phyloP scores from a whole-genome alignment of 2,329 filamentous ascomycete species.

The Nectriaceae sp. region DNA sequence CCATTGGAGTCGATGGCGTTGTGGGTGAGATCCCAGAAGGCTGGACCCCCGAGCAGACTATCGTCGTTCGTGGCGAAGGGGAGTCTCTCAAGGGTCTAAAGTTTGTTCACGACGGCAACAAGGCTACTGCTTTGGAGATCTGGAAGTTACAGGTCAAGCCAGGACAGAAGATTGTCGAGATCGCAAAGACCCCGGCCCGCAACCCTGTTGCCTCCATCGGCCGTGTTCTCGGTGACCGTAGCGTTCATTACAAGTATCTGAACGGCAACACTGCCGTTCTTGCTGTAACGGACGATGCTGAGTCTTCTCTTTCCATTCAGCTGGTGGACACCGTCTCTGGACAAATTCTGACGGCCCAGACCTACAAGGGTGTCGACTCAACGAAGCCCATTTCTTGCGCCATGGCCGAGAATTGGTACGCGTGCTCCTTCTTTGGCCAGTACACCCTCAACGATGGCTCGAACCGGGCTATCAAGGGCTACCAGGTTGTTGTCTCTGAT shows the following conservation, averaged over 20 bases:
- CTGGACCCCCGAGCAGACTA: constrained; percentile 51
- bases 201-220: constrained; percentile 95
- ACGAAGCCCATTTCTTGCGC: constrained; percentile 73
- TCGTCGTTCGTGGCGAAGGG: constrained; percentile 54
- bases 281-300: constrained; percentile 63
- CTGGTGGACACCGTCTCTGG: constrained; percentile 87
- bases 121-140: constrained; percentile 47
- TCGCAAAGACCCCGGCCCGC: constrained; percentile 69
- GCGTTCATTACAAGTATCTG: constrained; percentile 96
- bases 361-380: constrained; percentile 73
- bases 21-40: constrained; percentile 46
- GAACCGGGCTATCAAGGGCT: constrained; percentile 70
- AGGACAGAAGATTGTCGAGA: constrained; percentile 67
- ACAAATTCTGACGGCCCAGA: constrained; percentile 70
- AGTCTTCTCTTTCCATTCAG: constrained; percentile 68
- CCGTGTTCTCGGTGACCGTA: constrained; percentile 85
- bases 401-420: constrained; percentile 93
- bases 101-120: constrained; percentile 46
- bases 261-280: constrained; percentile 84
- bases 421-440: constrained; percentile 75
- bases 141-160: constrained; percentile 75
- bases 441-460: constrained; percentile 57
- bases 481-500: constrained; percentile 84
- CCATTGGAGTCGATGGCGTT: constrained; percentile 53
- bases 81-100: constrained; percentile 57